phyloP scores from a whole-genome alignment of 139 green algal species.

The Trebouxia sp. region DNA sequence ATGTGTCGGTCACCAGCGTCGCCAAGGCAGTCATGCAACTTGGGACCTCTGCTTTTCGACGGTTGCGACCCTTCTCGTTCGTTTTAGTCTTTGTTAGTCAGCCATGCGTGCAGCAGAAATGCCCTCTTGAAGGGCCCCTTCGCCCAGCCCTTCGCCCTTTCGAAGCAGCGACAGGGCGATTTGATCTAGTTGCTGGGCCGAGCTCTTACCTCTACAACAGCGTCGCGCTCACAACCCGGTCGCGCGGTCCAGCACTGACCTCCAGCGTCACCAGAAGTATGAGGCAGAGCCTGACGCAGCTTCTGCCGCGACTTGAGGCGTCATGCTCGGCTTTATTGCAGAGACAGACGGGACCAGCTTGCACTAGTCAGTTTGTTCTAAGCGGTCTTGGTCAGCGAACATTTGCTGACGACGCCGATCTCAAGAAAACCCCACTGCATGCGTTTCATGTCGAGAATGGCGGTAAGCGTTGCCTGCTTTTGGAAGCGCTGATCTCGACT shows the following conservation, averaged over 20 bases:
- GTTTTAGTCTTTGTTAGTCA: background rate
- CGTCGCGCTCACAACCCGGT: too few species aligned
- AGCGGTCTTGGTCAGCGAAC: conserved; percentile 28
- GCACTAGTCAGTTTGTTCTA: background rate
- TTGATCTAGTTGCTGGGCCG: too few species aligned
- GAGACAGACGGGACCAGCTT: background rate
- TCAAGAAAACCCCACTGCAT: conserved; percentile 91
- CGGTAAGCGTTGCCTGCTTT: conserved; percentile 37
- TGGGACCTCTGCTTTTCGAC: background rate
- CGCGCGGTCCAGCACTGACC: too few species aligned
- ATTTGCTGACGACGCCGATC: conserved; percentile 63
- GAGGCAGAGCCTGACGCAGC: background rate
- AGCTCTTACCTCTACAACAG: conserved; percentile 1
- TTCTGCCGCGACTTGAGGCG: background rate
- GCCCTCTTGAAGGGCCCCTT: background rate
- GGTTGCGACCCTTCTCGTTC: background rate
- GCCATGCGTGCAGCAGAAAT: too few species aligned
- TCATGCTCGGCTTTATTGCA: background rate
- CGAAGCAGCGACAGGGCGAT: too few species aligned
- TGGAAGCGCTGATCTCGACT: too few species aligned
- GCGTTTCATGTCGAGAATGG: conserved; percentile 88
- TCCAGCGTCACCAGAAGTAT: background rate
- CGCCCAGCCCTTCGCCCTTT: background rate
- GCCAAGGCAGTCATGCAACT: background rate
- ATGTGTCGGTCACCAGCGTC: too few species aligned